Evolutionary conservation across 169 alveolate genomes (phyloP).

Genomic region (Plasmodium billcollinsi): DNA sequence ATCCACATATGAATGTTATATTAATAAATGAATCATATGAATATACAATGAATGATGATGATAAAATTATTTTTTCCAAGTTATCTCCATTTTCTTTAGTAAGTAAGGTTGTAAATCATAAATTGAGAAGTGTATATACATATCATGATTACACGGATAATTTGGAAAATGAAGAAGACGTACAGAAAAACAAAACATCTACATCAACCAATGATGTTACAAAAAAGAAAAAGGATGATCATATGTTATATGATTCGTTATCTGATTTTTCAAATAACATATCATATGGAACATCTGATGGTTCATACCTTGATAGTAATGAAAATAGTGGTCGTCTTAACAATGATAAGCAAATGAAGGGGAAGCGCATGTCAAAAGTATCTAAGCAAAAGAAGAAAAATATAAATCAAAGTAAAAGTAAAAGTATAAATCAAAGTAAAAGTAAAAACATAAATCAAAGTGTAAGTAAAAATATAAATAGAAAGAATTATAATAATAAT

Average conservation of each 20-base stretch:
- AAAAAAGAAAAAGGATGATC: too few relatives aligned
- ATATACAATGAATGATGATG: slow-evolving; percentile 29
- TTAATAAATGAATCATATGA: slow-evolving; percentile 66
- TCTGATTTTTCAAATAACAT: too few relatives aligned
- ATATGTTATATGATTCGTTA: too few relatives aligned
- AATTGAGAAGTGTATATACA: slow-evolving; percentile 38
- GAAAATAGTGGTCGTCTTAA: too few relatives aligned
- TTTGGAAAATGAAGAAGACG: neutral
- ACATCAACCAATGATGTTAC: too few relatives aligned
- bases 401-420: too few relatives aligned
- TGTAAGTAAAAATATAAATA: too few relatives aligned
- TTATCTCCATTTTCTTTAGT: slow-evolving; percentile 63
- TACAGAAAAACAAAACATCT: neutral
- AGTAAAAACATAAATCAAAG: neutral
- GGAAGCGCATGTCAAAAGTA: neutral
- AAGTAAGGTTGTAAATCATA: slow-evolving; percentile 16
- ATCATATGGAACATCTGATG: too few relatives aligned
- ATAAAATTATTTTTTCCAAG: slow-evolving; percentile 53
- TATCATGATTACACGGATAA: slow-evolving; percentile 69
- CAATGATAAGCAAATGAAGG: neutral
- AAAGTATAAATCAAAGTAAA: neutral
- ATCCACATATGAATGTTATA: slow-evolving; percentile 71
- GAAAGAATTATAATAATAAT: too few relatives aligned
- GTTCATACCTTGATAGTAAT: too few relatives aligned
- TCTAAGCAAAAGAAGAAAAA: neutral